Evolutionary conservation across 345 rosid species (phyloP), one percentile per base, ranked within the genome.

Genomic region (Garcia nutans): DNA sequence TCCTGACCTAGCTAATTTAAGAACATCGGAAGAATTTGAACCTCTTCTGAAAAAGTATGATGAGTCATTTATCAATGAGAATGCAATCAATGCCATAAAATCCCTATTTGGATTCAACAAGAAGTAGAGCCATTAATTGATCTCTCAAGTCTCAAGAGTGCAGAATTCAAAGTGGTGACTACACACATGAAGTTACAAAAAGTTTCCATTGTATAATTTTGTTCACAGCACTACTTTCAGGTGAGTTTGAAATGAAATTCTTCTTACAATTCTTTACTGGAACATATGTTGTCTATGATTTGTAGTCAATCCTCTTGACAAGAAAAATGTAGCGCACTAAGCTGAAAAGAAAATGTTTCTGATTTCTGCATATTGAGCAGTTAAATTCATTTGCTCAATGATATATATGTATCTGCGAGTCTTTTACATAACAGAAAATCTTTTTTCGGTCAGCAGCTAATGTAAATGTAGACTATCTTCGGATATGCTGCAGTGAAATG

Each of bases 41-140:
- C 78, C 85, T 69, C 91, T 96, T 55, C 68, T 93, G 79, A 92
- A 92, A 84, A 88, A 86, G 76, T 96, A 86, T 42, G 99, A 96
- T 20, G 99, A 96, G 83, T 93, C 99, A 10, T 96, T 92, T 79
- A 93, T 93, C 90, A 93, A 96, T 16, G 97, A 93, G 88, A 90
- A 86, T 68, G 98, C 99, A 75, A 84, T 96, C 78, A 88, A 93
- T 70, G 99, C 98, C 76, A 89, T 96, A 74, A 96, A 93, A 74
- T 93, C 98, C 44, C 78, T 96, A 78, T 93, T 96, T 62, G 97
- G 97, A 13, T 92, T 89, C 81, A 83, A 86, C 89, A 92, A 88
- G 87, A 86, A 89, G 62, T 92, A 88, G 75, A 79, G 66, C 67
- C 80, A n/a, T 69, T 68, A 74, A 63, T 44, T 59, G 64, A 45